Base-by-base conservation (phyloP, 345 rosid genomes). In the Syzygium aromaticum region DNA sequence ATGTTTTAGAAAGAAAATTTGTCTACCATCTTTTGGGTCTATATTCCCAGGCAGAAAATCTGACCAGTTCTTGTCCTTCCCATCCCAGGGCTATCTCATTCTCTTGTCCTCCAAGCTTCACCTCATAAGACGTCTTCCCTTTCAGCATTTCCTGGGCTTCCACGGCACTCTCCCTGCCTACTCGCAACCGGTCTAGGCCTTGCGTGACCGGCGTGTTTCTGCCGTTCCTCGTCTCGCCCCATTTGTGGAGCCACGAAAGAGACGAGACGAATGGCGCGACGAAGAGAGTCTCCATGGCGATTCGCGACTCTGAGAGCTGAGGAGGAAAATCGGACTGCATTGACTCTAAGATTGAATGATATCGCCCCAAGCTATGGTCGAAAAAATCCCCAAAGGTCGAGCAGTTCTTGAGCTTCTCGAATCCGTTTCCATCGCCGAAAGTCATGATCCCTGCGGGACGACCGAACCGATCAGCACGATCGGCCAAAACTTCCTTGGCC, bases 231-330 rank as follows among this genome's bases (percentile, higher is more conserved):
- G 54, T 73, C 63, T 92, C 94, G 73, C 73, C 88, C 95, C 95
- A 92, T 63, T 77, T 91, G 54, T 87, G 67, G 14, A 88, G 80
- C 93, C 93, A 92, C 28, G 85, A 90, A 14, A 59, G 86, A n/a
- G 90, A 86, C 17, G 92, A 91, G 30, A 93, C 25, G 78, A 16
- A 88, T 11, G 95, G 94, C 5, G 89, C 87, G 25, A 90, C 89
- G 38, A 94, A 94, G 2, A 94, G 90, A n/a, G 63, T 61, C 85
- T 94, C 94, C 90, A 93, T 87, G 11, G 93, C 92, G 77, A 91
- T 84, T 84, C 93, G 89, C 73, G 94, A 94, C 54, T 92, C 90
- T 12, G 85, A 38, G 3, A 92, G 86, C 57, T 89, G 85, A 30
- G 38, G 28, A 4, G 92, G 87, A 43, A 93, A 90, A 59, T 77